A percentile compares a stretch with the other conserved stretches of the same genome.
phyloP scores from a whole-genome alignment of 1,139 yeast species.

The Hyphopichia khmerensis region DNA sequence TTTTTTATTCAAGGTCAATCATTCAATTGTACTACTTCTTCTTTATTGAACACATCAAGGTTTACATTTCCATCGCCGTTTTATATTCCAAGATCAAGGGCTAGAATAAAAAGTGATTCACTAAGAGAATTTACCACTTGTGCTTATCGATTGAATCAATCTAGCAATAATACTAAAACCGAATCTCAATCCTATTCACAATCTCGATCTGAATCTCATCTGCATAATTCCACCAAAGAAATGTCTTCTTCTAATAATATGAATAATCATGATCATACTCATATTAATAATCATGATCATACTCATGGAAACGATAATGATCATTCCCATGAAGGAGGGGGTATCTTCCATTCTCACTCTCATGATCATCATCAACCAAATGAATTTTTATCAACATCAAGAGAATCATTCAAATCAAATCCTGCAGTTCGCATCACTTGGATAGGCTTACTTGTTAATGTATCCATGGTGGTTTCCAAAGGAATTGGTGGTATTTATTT shows the following conservation, averaged over 20 bases:
- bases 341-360: constrained; percentile 26
- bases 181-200: too few relatives aligned
- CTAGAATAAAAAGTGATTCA: neutral
- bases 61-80: neutral
- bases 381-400: constrained; percentile 32
- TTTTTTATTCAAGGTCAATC: neutral
- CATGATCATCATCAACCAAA: constrained; percentile 43
- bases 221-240: too few relatives aligned
- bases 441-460: constrained; percentile 82
- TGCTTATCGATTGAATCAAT: neutral
- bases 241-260: too few relatives aligned
- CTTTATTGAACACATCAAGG: neutral
- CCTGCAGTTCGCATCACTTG: constrained; percentile 94
- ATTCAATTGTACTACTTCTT: neutral
- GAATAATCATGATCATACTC: neutral
- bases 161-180: too few relatives aligned
- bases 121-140: neutral
- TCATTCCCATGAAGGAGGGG: constrained; percentile 23
- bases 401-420: constrained; percentile 42
- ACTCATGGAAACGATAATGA: constrained; percentile 4
- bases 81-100: neutral
- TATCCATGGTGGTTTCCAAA: constrained; percentile 82
- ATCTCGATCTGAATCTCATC: too few relatives aligned
- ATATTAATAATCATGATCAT: neutral
- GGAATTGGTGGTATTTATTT: constrained; percentile 87